Percentiles rank a stretch among this genome's conserved stretches.
phyloP scores from a whole-genome alignment of 2,329 filamentous ascomycete species.

The Paecilomyces variotii region DNA sequence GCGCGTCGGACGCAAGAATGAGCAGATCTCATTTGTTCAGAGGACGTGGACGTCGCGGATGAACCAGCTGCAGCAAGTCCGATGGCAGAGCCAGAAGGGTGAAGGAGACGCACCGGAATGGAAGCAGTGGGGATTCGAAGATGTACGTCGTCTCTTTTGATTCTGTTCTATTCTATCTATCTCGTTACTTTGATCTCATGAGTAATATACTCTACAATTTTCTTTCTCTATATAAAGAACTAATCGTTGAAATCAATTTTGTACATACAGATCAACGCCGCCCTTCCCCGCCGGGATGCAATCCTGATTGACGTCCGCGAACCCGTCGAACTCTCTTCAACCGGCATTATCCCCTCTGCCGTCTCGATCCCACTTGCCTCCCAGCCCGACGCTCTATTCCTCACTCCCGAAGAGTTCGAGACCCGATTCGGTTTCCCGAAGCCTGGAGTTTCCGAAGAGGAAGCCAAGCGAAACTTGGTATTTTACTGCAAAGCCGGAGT shows the following conservation, averaged over 20 bases:
- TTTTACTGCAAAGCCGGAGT: slow-evolving; percentile 95
- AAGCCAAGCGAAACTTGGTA: slow-evolving; percentile 46
- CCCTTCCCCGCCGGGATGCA: slow-evolving; percentile 21
- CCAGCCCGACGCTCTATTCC: slow-evolving; percentile 70
- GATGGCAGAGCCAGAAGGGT: slow-evolving; percentile 13
- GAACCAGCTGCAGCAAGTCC: slow-evolving; percentile 7
- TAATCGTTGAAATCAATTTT: neutral
- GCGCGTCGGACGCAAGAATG: neutral
- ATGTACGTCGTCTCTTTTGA: slow-evolving; percentile 16
- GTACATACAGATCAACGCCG: slow-evolving; percentile 24
- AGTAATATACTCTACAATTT: neutral
- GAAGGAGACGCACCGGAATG: slow-evolving; percentile 6
- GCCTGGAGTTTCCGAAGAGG: slow-evolving; percentile 39
- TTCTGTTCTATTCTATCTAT: neutral
- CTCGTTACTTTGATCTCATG: neutral
- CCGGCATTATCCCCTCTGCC: slow-evolving; percentile 63
- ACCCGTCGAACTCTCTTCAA: slow-evolving; percentile 36
- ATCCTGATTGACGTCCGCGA: slow-evolving; percentile 42
- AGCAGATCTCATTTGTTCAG: neutral
- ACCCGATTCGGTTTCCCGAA: slow-evolving; percentile 72
- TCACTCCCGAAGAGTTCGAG: slow-evolving; percentile 70
- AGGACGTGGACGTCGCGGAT: neutral
- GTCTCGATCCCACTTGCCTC: slow-evolving; percentile 75
- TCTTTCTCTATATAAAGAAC: neutral
- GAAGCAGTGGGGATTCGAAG: slow-evolving; percentile 27